phyloP scores from a whole-genome alignment of 805 yeast genomes.

The Zygoascus biomembranicola region DNA sequence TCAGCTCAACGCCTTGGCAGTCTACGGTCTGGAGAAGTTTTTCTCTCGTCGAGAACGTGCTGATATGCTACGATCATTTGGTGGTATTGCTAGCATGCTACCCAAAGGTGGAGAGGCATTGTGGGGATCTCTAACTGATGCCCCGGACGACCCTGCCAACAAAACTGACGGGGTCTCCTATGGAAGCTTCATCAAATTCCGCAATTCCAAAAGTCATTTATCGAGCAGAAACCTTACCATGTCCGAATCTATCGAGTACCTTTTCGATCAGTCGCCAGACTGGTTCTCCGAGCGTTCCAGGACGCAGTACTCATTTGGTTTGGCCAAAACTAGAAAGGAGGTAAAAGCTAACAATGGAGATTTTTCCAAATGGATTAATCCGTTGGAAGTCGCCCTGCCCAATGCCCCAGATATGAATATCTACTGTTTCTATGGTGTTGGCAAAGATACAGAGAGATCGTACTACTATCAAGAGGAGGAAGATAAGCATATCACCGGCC shows the following conservation, averaged over 20 bases:
- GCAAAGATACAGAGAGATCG: slow-evolving; percentile 92
- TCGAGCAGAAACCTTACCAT: slow-evolving; percentile 53
- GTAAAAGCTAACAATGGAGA: slow-evolving; percentile 56
- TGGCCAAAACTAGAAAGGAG: slow-evolving; percentile 53
- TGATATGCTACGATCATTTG: slow-evolving; percentile 77
- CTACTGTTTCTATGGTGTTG: slow-evolving; percentile 91
- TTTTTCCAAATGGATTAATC: slow-evolving; percentile 86
- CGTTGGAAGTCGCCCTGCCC: slow-evolving; percentile 85
- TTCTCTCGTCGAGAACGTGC: slow-evolving; percentile 84
- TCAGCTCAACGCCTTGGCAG: slow-evolving; percentile 84
- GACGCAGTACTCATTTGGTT: slow-evolving; percentile 73
- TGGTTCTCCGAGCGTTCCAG: slow-evolving; percentile 65
- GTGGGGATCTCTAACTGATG: slow-evolving; percentile 68
- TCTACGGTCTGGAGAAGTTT: slow-evolving; percentile 89
- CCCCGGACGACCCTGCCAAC: slow-evolving; percentile 59
- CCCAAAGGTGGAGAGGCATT: slow-evolving; percentile 90
- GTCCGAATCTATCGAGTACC: slow-evolving; percentile 54
- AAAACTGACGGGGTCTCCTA: slow-evolving; percentile 34
- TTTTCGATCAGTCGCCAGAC: slow-evolving; percentile 57
- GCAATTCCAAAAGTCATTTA: slow-evolving; percentile 35
- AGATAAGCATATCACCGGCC: slow-evolving; percentile 40
- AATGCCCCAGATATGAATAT: slow-evolving; percentile 88
- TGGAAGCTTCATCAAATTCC: slow-evolving; percentile 70
- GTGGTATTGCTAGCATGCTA: slow-evolving; percentile 92
- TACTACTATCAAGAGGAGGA: slow-evolving; percentile 72